Percentiles rank a stretch among this genome's conserved stretches.
Conservation (phyloP, 2,329 filamentous ascomycete species). For the Didymella arachidicola region DNA sequence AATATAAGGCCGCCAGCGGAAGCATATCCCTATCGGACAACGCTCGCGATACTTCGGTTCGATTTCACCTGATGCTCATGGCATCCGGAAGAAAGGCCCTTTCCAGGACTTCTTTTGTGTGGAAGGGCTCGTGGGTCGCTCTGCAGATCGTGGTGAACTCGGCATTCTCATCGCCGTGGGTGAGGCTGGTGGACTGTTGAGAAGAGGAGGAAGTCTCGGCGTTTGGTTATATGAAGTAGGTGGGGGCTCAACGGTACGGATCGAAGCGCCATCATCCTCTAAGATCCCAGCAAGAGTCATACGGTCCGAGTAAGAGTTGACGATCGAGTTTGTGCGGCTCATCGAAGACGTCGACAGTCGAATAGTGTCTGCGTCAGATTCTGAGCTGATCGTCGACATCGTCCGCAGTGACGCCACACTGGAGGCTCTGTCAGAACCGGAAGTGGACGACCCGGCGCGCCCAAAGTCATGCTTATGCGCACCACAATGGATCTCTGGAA, state of each 20-base stretch:
- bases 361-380: conserved; percentile 44
- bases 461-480: conserved; percentile 44
- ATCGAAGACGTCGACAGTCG: conserved; percentile 34
- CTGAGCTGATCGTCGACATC: conserved; percentile 41
- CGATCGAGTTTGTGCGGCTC: conserved; percentile 40
- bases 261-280: conserved; percentile 42
- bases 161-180: conserved; percentile 23
- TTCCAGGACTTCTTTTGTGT: conserved; percentile 38
- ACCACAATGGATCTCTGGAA: conserved; percentile 47
- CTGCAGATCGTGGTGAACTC: conserved; percentile 15
- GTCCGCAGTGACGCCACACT: conserved; percentile 40
- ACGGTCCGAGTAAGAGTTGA: conserved; percentile 44
- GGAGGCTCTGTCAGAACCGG: conserved; percentile 41
- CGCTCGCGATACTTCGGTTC: not conserved
- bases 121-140: conserved; percentile 11
- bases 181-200: conserved; percentile 30
- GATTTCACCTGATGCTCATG: conserved; percentile 26
- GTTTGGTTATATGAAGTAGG: conserved; percentile 29
- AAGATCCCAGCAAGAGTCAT: conserved; percentile 41
- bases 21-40: not conserved
- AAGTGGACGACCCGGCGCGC: conserved; percentile 32
- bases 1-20: no score
- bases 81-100: conserved; percentile 43
- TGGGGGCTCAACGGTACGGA: conserved; percentile 35
- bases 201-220: conserved; percentile 22